phyloP scores from a whole-genome alignment of 1,139 yeast genomes.

The Scheffersomyces segobiensis region DNA sequence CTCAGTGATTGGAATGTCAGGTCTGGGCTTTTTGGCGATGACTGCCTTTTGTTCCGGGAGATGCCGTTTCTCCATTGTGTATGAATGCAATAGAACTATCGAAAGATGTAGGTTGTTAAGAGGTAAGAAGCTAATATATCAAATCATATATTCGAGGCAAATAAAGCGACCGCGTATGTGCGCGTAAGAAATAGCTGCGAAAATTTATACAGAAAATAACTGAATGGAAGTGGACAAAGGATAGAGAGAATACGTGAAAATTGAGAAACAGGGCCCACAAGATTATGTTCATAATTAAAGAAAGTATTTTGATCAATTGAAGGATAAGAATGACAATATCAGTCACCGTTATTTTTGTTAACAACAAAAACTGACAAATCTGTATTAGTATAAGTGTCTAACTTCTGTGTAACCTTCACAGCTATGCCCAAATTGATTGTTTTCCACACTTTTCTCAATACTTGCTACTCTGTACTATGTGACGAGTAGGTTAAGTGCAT shows the following conservation, averaged over 20 bases:
- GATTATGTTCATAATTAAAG: too few species aligned
- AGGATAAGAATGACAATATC: too few species aligned
- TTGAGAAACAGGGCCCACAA: background rate
- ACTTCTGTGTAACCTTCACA: background rate
- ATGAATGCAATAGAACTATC: background rate
- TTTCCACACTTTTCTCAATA: background rate
- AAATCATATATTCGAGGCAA: background rate
- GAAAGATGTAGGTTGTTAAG: background rate
- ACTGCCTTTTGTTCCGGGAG: background rate
- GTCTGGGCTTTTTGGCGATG: background rate
- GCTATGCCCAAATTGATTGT: too few species aligned
- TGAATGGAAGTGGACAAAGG: background rate
- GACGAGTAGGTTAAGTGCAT: too few species aligned
- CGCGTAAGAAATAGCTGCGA: background rate
- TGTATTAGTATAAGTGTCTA: background rate
- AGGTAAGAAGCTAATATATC: background rate
- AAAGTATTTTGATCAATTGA: too few species aligned
- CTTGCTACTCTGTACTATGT: background rate
- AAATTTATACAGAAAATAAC: background rate
- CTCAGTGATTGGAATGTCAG: conserved; percentile 2
- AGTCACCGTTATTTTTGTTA: too few species aligned
- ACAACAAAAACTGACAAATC: background rate
- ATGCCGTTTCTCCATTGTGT: background rate
- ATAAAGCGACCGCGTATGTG: background rate
- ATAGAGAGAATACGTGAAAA: background rate